A percentile compares a stretch with the other conserved stretches of the same genome.
phyloP scores from a whole-genome alignment of 257 asterid genomes.

The Lantana camara region DNA sequence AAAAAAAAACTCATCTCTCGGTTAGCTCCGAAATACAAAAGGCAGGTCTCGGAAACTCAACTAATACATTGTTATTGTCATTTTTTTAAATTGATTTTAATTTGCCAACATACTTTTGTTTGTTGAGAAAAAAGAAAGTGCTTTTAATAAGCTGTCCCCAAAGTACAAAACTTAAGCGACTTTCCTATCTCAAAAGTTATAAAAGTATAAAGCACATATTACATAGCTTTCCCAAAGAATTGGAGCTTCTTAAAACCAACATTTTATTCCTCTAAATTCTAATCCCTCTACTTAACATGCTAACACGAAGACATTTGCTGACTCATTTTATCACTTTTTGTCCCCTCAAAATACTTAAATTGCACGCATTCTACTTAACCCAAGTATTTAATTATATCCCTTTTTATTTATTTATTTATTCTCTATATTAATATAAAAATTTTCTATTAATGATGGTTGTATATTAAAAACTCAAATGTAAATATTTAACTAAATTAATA shows the following conservation, averaged over 20 bases:
- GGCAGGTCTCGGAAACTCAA: background rate
- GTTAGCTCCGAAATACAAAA: background rate
- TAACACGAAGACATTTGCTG: conserved; percentile 24
- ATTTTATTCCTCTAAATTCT: conserved; percentile 15
- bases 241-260: conserved; percentile 31
- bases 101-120: conserved; percentile 4
- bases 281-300: conserved; percentile 6
- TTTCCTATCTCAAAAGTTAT: conserved; percentile 15
- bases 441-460: too few relatives aligned
- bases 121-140: background rate
- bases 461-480: too few relatives aligned
- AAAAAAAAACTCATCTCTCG: background rate
- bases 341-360: conserved; percentile 24
- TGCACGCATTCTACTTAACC: conserved; percentile 26
- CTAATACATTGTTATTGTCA: background rate
- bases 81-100: background rate
- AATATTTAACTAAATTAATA: too few relatives aligned
- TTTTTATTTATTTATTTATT: too few relatives aligned
- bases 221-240: conserved; percentile 28
- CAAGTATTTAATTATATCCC: conserved; percentile 1
- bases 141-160: conserved; percentile 12
- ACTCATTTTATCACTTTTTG: conserved; percentile 30
- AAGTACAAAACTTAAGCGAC: conserved; percentile 16
- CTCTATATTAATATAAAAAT: too few relatives aligned
- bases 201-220: conserved; percentile 7